Evolutionary conservation across 352 stramenopile species (phyloP).

Genomic region (Globisporangium orthogonon): DNA sequence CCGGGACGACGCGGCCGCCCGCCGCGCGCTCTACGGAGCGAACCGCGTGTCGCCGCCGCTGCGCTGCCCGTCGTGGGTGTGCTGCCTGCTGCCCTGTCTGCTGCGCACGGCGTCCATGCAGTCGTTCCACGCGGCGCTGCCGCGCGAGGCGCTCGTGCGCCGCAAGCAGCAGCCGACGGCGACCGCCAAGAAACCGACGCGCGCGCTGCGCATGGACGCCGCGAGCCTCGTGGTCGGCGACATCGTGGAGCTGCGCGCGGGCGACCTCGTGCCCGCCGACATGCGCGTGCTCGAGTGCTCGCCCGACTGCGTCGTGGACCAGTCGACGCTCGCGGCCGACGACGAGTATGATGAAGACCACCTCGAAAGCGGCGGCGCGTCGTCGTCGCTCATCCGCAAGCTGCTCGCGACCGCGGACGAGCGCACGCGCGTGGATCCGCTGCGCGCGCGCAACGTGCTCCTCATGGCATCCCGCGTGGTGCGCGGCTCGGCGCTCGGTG

Average conservation of each 20-base stretch:
- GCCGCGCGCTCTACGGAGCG: slow-evolving; percentile 60
- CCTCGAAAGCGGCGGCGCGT: slow-evolving; percentile 11
- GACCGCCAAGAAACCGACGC: slow-evolving; percentile 26
- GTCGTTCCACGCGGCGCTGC: slow-evolving; percentile 75
- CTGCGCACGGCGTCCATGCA: slow-evolving; percentile 89
- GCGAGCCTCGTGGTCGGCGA: slow-evolving; percentile 89
- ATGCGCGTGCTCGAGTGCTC: slow-evolving; percentile 77
- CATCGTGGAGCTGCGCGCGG: slow-evolving; percentile 86
- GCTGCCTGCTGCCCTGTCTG: slow-evolving; percentile 92
- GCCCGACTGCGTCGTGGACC: slow-evolving; percentile 66
- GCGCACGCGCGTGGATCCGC: background rate
- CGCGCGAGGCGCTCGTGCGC: slow-evolving; percentile 87
- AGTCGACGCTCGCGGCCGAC: slow-evolving; percentile 34
- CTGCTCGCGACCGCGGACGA: slow-evolving; percentile 20
- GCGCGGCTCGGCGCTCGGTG: slow-evolving; percentile 42
- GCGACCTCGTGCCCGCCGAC: slow-evolving; percentile 89
- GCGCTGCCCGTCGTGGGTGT: slow-evolving; percentile 92
- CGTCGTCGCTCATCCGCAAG: slow-evolving; percentile 25
- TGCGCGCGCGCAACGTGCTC: slow-evolving; percentile 61
- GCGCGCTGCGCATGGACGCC: slow-evolving; percentile 88
- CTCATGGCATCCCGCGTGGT: slow-evolving; percentile 58
- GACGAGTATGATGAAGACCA: slow-evolving; percentile 18
- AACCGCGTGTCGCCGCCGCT: slow-evolving; percentile 90
- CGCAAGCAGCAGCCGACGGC: slow-evolving; percentile 20
- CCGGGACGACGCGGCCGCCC: slow-evolving; percentile 67